Percentiles rank a stretch among this genome's conserved stretches.
Conservation (phyloP, 2,329 filamentous ascomycete species). For the Chalaropsis ovoidea region DNA sequence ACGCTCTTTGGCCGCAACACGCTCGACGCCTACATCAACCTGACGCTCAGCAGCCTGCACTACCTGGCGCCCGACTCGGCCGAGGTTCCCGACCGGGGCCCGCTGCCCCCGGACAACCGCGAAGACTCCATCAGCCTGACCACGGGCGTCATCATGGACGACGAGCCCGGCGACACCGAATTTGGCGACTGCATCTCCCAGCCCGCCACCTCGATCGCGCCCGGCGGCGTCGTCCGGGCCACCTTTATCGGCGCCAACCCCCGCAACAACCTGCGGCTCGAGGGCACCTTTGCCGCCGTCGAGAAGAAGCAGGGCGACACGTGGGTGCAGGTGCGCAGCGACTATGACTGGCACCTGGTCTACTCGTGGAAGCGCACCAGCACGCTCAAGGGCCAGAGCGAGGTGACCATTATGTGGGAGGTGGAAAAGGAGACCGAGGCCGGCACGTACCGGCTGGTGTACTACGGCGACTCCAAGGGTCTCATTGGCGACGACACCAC, state of each 20-base stretch:
- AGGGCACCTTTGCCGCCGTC: constrained; percentile 65
- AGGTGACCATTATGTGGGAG: constrained; percentile 69
- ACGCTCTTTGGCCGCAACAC: constrained; percentile 80
- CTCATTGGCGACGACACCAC: constrained; percentile 47
- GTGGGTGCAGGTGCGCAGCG: constrained; percentile 62
- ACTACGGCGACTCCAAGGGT: constrained; percentile 74
- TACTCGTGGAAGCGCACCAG: constrained; percentile 70
- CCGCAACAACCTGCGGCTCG: constrained; percentile 70
- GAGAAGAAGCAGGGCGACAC: constrained; percentile 39
- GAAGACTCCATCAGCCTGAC: constrained; percentile 69
- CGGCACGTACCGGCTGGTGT: constrained; percentile 68
- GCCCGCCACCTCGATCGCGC: constrained; percentile 34
- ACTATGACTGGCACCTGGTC: constrained; percentile 72
- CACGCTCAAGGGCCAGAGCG: constrained; percentile 59
- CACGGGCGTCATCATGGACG: constrained; percentile 64
- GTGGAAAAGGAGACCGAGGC: constrained; percentile 38
- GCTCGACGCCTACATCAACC: constrained; percentile 75
- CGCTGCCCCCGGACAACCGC: constrained; percentile 65
- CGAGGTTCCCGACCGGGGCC: constrained; percentile 38
- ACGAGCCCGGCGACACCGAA: constrained; percentile 49
- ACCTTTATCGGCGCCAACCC: constrained; percentile 81
- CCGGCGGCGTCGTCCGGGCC: constrained; percentile 51
- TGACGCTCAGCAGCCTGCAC: constrained; percentile 59
- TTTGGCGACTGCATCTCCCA: constrained; percentile 59
- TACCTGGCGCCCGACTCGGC: constrained; percentile 47